Conservation (phyloP, 78 protist genomes). For the Dictyostelium brefeldianum region DNA sequence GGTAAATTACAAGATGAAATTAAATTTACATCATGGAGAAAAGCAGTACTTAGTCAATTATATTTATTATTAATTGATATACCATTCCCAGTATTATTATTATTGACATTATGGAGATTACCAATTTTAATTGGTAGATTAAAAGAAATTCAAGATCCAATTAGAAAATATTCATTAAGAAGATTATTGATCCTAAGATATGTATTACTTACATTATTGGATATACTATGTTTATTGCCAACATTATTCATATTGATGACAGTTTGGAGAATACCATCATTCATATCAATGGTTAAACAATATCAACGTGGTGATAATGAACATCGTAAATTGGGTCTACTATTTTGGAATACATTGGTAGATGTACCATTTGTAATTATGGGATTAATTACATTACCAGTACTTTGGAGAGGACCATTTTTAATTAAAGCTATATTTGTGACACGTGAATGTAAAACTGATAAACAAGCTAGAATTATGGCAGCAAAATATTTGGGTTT, state of each 20-base stretch:
- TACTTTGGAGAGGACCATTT: constrained; percentile 82
- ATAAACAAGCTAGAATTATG: constrained; percentile 45
- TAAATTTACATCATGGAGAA: constrained; percentile 36
- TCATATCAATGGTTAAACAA: constrained; percentile 36
- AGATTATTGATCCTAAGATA: constrained; percentile 55
- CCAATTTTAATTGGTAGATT: constrained; percentile 64
- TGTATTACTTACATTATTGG: constrained; percentile 24
- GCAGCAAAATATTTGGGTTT: constrained; percentile 25
- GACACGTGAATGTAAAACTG: background rate
- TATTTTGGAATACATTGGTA: constrained; percentile 35
- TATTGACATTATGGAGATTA: constrained; percentile 81
- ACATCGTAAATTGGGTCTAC: constrained; percentile 29
- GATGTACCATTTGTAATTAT: constrained; percentile 80
- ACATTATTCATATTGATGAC: constrained; percentile 43
- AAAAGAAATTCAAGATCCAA: constrained; percentile 57
- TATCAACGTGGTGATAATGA: constrained; percentile 85
- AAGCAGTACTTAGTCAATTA: constrained; percentile 30
- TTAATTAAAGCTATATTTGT: constrained; percentile 19
- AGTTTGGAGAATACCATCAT: constrained; percentile 76
- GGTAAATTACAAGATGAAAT: background rate
- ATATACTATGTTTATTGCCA: constrained; percentile 45
- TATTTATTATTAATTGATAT: constrained; percentile 65
- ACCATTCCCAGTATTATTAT: constrained; percentile 77
- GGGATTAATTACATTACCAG: constrained; percentile 22
- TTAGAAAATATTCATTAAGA: constrained; percentile 42